These are phyloP conservation scores for Dimargaris xerosporica DNA, from an alignment of 192 early-diverging fungal species.

Conservation along the genomic window DNA sequence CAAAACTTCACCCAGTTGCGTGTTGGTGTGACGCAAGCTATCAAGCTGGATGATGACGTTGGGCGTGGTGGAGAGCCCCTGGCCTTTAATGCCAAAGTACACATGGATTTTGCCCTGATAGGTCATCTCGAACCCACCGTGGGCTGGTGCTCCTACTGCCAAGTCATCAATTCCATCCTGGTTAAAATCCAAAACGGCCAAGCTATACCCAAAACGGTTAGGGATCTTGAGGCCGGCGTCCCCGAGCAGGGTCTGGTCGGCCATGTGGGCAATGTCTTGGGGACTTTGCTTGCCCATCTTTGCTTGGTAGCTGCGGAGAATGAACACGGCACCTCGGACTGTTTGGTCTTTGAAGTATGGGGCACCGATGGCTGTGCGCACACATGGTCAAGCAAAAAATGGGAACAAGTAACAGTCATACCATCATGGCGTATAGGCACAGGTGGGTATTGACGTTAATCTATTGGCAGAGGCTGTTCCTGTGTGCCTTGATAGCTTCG, in stretches of 20 bases:
- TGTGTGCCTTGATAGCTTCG: no score
- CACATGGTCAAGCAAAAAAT: no score
- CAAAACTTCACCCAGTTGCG: constrained; percentile 25
- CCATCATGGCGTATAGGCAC: no score
- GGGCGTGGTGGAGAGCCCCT: constrained; percentile 29
- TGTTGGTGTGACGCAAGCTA: constrained; percentile 14
- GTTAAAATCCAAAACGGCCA: constrained; percentile 70
- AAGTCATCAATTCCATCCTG: constrained; percentile 77
- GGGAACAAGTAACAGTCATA: no score
- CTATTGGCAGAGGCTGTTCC: no score
- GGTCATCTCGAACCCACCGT: constrained; percentile 17
- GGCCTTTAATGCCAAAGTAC: constrained; percentile 39
- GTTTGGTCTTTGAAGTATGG: constrained; percentile 30
- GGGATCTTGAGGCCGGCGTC: constrained; percentile 14
- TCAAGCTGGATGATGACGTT: constrained; percentile 27
- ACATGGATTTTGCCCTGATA: constrained; percentile 44
- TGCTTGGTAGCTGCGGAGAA: constrained; percentile 12
- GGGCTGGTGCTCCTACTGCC: constrained; percentile 47
- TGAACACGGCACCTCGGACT: constrained; percentile 42
- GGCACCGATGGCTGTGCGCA: constrained; percentile 31
- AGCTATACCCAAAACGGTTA: constrained; percentile 54
- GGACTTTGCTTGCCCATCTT: constrained; percentile 13
- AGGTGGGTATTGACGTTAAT: no score
- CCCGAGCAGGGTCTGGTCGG: constrained; percentile 13
- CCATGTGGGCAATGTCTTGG: constrained; percentile 29